Evolutionary conservation across 305 asterid species (phyloP), one percentile per base, ranked within the genome.

Genomic region (Rubia balearica): DNA sequence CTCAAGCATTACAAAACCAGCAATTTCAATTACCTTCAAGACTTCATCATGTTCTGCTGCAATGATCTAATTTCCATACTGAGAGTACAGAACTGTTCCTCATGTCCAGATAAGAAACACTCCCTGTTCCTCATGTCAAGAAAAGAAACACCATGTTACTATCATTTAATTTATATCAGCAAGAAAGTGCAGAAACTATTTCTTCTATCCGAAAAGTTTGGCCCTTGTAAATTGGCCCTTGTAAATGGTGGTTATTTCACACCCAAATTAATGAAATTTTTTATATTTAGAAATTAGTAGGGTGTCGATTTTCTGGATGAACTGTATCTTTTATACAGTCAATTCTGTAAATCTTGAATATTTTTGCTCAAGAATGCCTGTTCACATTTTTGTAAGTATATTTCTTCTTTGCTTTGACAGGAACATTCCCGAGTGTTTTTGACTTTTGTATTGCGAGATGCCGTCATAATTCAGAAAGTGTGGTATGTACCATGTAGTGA

Each of bases 391-490:
- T n/a, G 7, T 22, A 27, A 66, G 12, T n/a, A n/a, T 21, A 16
- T 69, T 19, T 40, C 56, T 59, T 61, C 14, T 8, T 57, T 81
- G 56, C 67, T 67, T 76, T 81, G 76, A 63, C 92, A 90, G 98
- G 96, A 76, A 75, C 70, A 33, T 88, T 86, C 78, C 64, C 72
- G 22, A 90, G 81, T 80, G 81, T 84, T 74, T 92, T 92, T 69
- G 89, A 90, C 70, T 92, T 82, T 77, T 92, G 97, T 77, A 81
- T 80, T 65, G 98, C 97, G 70, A 86, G 98, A 79, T 92, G 98
- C 70, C 97, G 96, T 77, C 98, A 92, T 77, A 89, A 82, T 81
- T 92, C 97, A 64, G 93, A 87, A 83, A 87, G 97, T 38, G 98
- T 92, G 93, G 96, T 91, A 86, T 65, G 83, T 43, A 19, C 46